Evolutionary conservation across 441 rosid genomes (phyloP).

Genomic region (Populus tomentosa): DNA sequence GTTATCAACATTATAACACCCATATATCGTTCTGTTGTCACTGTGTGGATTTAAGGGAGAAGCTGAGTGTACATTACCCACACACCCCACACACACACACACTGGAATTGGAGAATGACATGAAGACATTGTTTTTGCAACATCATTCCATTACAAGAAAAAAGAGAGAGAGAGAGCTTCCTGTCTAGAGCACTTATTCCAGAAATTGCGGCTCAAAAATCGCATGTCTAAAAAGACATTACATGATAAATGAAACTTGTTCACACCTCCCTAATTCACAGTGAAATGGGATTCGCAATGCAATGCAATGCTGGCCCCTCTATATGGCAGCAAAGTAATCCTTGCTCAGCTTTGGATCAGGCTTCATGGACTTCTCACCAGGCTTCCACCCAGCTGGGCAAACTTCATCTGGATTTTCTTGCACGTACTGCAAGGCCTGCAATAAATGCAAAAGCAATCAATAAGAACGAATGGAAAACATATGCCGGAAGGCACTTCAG

Average conservation of each 20-base stretch:
- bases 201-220: constrained; percentile 14
- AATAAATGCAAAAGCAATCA: neutral
- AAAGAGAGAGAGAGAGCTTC: neutral
- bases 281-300: neutral
- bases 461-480: neutral
- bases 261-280: constrained; percentile 17
- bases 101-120: neutral
- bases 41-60: no score
- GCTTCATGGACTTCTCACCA: constrained; percentile 90
- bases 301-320: neutral
- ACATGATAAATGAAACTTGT: constrained; percentile 12
- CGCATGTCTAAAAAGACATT: neutral
- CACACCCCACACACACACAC: neutral
- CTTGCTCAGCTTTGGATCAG: constrained; percentile 84
- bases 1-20: no score
- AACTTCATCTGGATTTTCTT: constrained; percentile 89
- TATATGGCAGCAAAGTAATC: constrained; percentile 77
- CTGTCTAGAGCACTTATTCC: constrained; percentile 18
- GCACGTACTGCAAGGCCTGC: constrained; percentile 76
- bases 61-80: no score
- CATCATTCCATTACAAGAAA: neutral
- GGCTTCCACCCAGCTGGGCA: constrained; percentile 98
- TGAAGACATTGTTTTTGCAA: neutral
- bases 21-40: no score
- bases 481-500: neutral